Evolutionary conservation across 1,284 basidiomycete species (phyloP).

Genomic region (Rugosomyces carneus): DNA sequence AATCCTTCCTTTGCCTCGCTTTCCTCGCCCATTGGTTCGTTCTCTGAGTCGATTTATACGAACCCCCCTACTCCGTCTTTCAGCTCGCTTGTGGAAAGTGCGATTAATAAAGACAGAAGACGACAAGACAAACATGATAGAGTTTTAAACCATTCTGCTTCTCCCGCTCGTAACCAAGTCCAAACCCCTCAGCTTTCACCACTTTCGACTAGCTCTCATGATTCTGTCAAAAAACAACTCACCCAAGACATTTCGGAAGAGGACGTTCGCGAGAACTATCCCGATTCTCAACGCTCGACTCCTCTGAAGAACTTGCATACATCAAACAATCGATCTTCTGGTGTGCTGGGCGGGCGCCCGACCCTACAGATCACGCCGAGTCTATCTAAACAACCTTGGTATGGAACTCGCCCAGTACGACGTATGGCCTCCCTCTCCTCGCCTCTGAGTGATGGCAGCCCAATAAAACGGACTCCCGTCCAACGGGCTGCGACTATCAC

Average conservation of each 20-base stretch:
- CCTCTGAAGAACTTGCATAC: not conserved
- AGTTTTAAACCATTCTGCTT: not conserved
- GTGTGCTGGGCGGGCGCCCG: not conserved
- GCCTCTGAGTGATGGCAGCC: not conserved
- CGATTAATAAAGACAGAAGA: slow-evolving; percentile 8
- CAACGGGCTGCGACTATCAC: slow-evolving; percentile 2
- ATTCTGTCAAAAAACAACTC: slow-evolving; percentile 27
- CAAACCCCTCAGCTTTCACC: slow-evolving; percentile 9
- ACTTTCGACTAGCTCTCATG: slow-evolving; percentile 21
- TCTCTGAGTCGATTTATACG: slow-evolving; percentile 11
- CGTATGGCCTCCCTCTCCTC: not conserved
- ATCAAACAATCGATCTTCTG: not conserved
- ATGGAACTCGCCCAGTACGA: slow-evolving; percentile 16
- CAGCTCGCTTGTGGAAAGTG: slow-evolving; percentile 23
- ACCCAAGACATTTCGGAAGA: slow-evolving; percentile 23
- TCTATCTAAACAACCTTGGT: slow-evolving; percentile 25
- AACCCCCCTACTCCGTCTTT: slow-evolving; percentile 33
- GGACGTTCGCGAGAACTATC: slow-evolving; percentile 8
- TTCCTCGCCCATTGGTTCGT: slow-evolving; percentile 29
- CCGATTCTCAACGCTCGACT: not conserved
- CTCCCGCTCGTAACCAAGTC: not conserved
- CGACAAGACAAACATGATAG: not conserved
- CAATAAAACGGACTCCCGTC: not conserved
- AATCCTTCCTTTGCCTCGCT: slow-evolving; percentile 29
- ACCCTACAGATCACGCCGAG: slow-evolving; percentile 3